phyloP scores from a whole-genome alignment of 2,329 filamentous ascomycete species.

The Sporothrix brasiliensis region DNA sequence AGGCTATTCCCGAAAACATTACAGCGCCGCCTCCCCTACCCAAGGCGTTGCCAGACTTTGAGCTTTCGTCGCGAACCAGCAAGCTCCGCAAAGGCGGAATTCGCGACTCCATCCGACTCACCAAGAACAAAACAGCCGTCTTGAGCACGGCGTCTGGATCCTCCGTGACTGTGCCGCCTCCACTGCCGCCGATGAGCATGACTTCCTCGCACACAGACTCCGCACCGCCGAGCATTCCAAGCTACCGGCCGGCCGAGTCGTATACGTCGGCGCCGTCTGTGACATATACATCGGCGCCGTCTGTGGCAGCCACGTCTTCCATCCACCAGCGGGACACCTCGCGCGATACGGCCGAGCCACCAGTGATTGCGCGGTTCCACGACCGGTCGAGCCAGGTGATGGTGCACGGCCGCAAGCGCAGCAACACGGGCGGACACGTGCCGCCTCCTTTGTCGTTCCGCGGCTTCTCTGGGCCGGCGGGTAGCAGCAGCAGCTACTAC shows the following conservation, averaged over 20 bases:
- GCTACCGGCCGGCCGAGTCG: slow-evolving; percentile 46
- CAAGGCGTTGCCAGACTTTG: slow-evolving; percentile 56
- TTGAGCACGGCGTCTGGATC: slow-evolving; percentile 35
- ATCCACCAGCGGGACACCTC: slow-evolving; percentile 55
- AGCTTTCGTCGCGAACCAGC: slow-evolving; percentile 47
- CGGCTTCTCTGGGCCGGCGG: slow-evolving; percentile 67
- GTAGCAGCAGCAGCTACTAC: slow-evolving; percentile 47
- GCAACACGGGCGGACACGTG: slow-evolving; percentile 79
- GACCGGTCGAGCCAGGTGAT: slow-evolving; percentile 49
- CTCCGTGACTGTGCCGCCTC: slow-evolving; percentile 34
- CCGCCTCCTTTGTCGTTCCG: slow-evolving; percentile 73
- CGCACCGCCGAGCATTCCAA: slow-evolving; percentile 56
- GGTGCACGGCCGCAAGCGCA: slow-evolving; percentile 79
- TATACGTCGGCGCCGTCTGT: slow-evolving; percentile 41
- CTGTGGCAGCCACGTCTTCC: slow-evolving; percentile 37
- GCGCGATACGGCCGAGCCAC: slow-evolving; percentile 68
- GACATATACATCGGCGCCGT: slow-evolving; percentile 41
- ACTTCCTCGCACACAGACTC: slow-evolving; percentile 46
- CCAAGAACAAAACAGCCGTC: slow-evolving; percentile 65
- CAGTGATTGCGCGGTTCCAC: slow-evolving; percentile 70
- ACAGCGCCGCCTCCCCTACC: slow-evolving; percentile 52
- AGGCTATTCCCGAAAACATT: slow-evolving; percentile 75
- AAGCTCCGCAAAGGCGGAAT: slow-evolving; percentile 62
- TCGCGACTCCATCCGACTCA: slow-evolving; percentile 85
- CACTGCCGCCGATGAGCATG: slow-evolving; percentile 37